Evolutionary conservation across 352 stramenopile species (phyloP).

Genomic region (Peronospora destructor): DNA sequence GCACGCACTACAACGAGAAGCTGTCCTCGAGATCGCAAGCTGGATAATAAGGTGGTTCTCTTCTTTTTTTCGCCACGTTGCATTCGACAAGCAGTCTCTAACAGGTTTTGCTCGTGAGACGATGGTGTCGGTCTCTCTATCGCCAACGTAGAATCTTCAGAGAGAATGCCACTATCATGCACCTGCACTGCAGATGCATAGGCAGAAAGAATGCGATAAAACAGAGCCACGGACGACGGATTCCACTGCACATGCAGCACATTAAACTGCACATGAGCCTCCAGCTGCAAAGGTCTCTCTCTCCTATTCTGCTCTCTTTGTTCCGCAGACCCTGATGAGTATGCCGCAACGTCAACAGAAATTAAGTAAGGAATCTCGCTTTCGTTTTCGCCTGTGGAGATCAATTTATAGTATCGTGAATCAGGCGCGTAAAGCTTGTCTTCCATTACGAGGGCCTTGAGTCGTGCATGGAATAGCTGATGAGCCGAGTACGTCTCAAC

Average conservation of each 20-base stretch:
- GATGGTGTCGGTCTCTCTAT: not conserved
- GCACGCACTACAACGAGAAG: constrained; percentile 37
- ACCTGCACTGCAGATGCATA: constrained; percentile 51
- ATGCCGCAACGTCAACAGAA: constrained; percentile 42
- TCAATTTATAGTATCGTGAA: constrained; percentile 57
- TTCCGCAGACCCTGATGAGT: constrained; percentile 15
- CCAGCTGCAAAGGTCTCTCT: constrained; percentile 23
- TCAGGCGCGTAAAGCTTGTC: constrained; percentile 47
- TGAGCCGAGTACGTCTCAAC: constrained; percentile 38
- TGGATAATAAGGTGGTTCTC: constrained; percentile 2
- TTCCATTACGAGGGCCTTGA: constrained; percentile 61
- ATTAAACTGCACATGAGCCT: constrained; percentile 58
- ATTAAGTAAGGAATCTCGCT: constrained; percentile 36
- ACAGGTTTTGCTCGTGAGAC: not conserved
- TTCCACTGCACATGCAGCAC: constrained; percentile 81
- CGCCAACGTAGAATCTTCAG: constrained; percentile 8
- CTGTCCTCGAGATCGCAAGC: constrained; percentile 13
- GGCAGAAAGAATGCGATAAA: constrained; percentile 61
- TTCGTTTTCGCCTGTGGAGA: constrained; percentile 42
- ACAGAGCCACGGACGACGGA: constrained; percentile 65
- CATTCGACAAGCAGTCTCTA: not conserved
- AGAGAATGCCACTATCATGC: constrained; percentile 20
- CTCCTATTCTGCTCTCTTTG: constrained; percentile 1
- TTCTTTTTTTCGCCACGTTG: constrained; percentile 1
- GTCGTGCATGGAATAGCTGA: constrained; percentile 39